Evolutionary conservation across 2,329 filamentous ascomycete genomes (phyloP).

Genomic region (Tolypocladium paradoxum): DNA sequence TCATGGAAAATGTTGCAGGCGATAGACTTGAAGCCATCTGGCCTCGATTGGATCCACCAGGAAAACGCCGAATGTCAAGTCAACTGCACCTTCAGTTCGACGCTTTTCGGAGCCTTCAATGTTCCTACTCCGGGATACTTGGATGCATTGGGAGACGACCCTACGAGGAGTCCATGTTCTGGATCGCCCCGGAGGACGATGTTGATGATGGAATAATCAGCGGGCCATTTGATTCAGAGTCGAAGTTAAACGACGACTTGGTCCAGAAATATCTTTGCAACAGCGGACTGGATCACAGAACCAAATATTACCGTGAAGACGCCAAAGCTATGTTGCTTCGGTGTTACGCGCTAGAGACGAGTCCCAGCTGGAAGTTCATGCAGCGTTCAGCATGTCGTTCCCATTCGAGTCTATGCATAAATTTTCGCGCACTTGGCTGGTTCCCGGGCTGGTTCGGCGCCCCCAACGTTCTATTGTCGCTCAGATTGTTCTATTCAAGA

Average conservation of each 20-base stretch:
- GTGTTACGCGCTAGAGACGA: too few relatives aligned
- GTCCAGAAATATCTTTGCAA: neutral
- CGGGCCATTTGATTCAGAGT: neutral
- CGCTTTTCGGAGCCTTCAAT: neutral
- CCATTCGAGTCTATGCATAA: too few relatives aligned
- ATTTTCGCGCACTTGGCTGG: neutral
- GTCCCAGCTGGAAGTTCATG: too few relatives aligned
- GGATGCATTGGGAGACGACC: slow-evolving; percentile 7
- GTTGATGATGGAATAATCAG: slow-evolving; percentile 6
- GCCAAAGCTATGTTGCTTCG: too few relatives aligned
- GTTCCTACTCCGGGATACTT: slow-evolving; percentile 8
- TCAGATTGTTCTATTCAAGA: neutral
- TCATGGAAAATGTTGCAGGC: slow-evolving; percentile 10
- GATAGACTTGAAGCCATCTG: slow-evolving; percentile 4
- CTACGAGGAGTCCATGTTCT: slow-evolving; percentile 9
- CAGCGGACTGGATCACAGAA: neutral
- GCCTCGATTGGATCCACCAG: neutral
- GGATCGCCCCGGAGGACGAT: slow-evolving; percentile 3
- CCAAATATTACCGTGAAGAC: slow-evolving; percentile 10
- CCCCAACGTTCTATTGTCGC: neutral
- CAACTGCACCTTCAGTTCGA: neutral
- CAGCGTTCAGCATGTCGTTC: too few relatives aligned
- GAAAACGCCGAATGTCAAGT: slow-evolving; percentile 1
- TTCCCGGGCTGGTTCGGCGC: too few relatives aligned
- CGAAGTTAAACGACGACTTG: neutral